These are phyloP conservation scores for Xylaria bambusicola DNA, from an alignment of 495 filamentous ascomycete species.

Conservation along the genomic window DNA sequence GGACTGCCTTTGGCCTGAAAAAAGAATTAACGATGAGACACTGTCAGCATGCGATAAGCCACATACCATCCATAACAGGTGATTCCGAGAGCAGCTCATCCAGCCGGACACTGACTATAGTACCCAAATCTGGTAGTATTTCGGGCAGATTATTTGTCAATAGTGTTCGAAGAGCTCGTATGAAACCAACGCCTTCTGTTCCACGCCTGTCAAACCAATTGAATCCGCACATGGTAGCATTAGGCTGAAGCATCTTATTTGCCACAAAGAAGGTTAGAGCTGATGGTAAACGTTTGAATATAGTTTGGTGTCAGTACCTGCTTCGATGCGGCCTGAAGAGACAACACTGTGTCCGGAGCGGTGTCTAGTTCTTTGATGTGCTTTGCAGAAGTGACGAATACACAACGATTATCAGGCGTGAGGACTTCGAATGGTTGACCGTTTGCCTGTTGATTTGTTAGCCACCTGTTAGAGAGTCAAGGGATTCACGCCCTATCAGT, in stretches of 20 bases:
- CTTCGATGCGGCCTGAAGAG: constrained; percentile 35
- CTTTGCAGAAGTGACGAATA: constrained; percentile 28
- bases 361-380: constrained; percentile 32
- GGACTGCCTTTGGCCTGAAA: background rate
- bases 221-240: constrained; percentile 35
- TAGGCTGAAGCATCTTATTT: constrained; percentile 33
- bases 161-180: constrained; percentile 30
- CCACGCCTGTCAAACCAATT: constrained; percentile 30
- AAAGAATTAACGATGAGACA: no score
- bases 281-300: no score
- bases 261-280: no score
- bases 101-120: background rate
- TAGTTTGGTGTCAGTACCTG: no score
- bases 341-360: constrained; percentile 29
- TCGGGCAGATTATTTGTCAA: constrained; percentile 29
- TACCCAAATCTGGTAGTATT: constrained; percentile 17
- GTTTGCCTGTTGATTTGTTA: constrained; percentile 23
- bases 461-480: no score
- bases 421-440: constrained; percentile 27
- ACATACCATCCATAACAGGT: constrained; percentile 18
- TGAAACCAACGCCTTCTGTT: constrained; percentile 27
- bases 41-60: background rate
- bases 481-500: no score
- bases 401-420: constrained; percentile 25
- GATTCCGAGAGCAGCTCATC: constrained; percentile 3